Percentiles rank a stretch among this genome's conserved stretches.
Conservation (phyloP, 2,329 filamentous ascomycete genomes). For the Colletotrichum destructivum region DNA sequence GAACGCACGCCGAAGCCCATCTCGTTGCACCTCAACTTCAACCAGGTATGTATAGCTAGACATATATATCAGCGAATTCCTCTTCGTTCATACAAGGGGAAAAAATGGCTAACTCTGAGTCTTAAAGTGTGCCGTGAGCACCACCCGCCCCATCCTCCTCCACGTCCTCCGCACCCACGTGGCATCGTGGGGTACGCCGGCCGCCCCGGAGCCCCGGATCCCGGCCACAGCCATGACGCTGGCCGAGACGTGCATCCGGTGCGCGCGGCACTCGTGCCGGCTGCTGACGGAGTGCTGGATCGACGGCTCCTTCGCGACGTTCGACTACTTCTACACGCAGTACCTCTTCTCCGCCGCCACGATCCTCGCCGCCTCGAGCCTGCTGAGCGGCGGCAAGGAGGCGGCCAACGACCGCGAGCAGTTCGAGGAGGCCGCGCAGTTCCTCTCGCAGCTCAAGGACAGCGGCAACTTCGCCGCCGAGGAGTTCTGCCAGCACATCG, state of each 20-base stretch:
- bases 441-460: conserved; percentile 56
- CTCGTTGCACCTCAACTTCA: conserved; percentile 53
- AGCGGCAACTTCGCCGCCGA: conserved; percentile 59
- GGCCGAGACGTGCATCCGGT: conserved; percentile 61
- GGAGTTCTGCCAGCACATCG: conserved; percentile 59
- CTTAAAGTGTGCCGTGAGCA: conserved; percentile 51
- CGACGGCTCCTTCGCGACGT: conserved; percentile 61
- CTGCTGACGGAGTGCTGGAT: conserved; percentile 62
- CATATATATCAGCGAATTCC: background rate
- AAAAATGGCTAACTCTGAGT: too few relatives aligned
- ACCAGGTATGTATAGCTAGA: conserved; percentile 28
- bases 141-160: conserved; percentile 53
- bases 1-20: conserved; percentile 48
- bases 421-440: conserved; percentile 56
- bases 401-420: conserved; percentile 55
- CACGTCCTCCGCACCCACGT: conserved; percentile 52
- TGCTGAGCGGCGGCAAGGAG: conserved; percentile 49
- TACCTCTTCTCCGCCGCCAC: conserved; percentile 63
- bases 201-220: conserved; percentile 44
- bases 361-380: conserved; percentile 60
- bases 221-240: conserved; percentile 54
- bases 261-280: conserved; percentile 60
- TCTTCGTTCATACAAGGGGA: too few relatives aligned
- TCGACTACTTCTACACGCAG: conserved; percentile 63
- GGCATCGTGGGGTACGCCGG: conserved; percentile 44